Evolutionary conservation across 495 filamentous ascomycete species (phyloP).

Genomic region (Daldinia childiae): DNA sequence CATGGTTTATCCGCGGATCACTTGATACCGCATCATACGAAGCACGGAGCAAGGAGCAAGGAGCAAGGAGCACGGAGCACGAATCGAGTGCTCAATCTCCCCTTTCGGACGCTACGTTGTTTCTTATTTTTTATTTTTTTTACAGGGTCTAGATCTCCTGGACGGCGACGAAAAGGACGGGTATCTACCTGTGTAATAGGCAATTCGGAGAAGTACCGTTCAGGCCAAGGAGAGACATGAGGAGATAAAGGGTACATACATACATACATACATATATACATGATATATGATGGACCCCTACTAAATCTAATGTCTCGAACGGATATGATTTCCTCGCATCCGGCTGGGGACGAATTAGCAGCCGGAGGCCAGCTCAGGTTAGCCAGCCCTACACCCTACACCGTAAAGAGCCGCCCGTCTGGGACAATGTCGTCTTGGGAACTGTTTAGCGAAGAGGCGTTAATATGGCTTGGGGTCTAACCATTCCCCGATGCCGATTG

Average conservation of each 20-base stretch:
- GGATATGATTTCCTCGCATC: conserved; percentile 39
- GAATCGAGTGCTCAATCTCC: conserved; percentile 7
- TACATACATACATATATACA: too few species aligned
- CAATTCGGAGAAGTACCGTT: conserved; percentile 30
- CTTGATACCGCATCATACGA: conserved; percentile 6
- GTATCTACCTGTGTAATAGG: conserved; percentile 26
- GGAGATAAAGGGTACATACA: not conserved
- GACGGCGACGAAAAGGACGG: not conserved
- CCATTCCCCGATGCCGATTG: conserved; percentile 22
- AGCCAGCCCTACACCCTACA: conserved; percentile 40
- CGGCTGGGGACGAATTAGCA: conserved; percentile 22
- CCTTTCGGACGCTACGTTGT: conserved; percentile 27
- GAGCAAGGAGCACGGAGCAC: not conserved
- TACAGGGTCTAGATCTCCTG: not conserved
- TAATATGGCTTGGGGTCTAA: not conserved
- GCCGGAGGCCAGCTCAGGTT: conserved; percentile 7
- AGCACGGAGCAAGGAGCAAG: not conserved
- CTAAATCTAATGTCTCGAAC: conserved; percentile 21
- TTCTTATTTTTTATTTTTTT: conserved; percentile 12
- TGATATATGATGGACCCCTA: conserved; percentile 20
- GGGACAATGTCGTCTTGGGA: conserved; percentile 14
- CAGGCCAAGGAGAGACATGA: conserved; percentile 8
- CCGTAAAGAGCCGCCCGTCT: conserved; percentile 24
- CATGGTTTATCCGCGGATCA: not conserved
- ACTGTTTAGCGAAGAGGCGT: conserved; percentile 21